Evolutionary conservation across 495 filamentous ascomycete species (phyloP).

Genomic region (Hyaloscypha bicolor): DNA sequence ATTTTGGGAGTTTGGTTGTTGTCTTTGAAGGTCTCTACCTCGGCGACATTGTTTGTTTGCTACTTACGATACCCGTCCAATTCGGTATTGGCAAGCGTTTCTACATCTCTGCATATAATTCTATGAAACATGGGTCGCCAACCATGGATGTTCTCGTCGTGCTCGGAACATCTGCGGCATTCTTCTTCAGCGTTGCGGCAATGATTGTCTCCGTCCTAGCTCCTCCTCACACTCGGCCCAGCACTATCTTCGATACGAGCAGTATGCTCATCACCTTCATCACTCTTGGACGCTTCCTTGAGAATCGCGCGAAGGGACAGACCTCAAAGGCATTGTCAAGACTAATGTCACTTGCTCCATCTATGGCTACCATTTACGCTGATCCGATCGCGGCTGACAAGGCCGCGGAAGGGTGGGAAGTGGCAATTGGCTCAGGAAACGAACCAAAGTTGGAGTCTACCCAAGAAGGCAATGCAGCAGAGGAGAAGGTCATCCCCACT

Average conservation of each 20-base stretch:
- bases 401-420: slow-evolving; percentile 76
- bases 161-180: slow-evolving; percentile 92
- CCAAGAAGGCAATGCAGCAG: slow-evolving; percentile 59
- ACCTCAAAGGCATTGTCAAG: slow-evolving; percentile 93
- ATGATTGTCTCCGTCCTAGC: slow-evolving; percentile 80
- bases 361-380: slow-evolving; percentile 97
- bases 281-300: slow-evolving; percentile 85
- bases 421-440: slow-evolving; percentile 35
- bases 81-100: slow-evolving; percentile 95
- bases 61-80: slow-evolving; percentile 89
- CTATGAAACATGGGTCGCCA: slow-evolving; percentile 81
- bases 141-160: slow-evolving; percentile 99
- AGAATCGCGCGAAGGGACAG: slow-evolving; percentile 95
- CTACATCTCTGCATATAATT: slow-evolving; percentile 88
- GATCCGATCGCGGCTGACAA: slow-evolving; percentile 95
- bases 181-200: slow-evolving; percentile 91
- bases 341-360: slow-evolving; percentile 93
- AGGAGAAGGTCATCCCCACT: slow-evolving; percentile 84
- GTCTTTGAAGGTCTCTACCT: slow-evolving; percentile 76
- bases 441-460: slow-evolving; percentile 44
- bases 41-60: slow-evolving; percentile 81
- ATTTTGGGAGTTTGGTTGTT: slow-evolving; percentile 69
- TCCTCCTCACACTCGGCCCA: slow-evolving; percentile 72
- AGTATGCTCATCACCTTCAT: slow-evolving; percentile 99
- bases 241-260: slow-evolving; percentile 94